A percentile compares a stretch with the other conserved stretches of the same genome.
These are phyloP conservation scores for Rubia tinctorum DNA, from an alignment of 305 asterid genomes.

Conservation along the genomic window DNA sequence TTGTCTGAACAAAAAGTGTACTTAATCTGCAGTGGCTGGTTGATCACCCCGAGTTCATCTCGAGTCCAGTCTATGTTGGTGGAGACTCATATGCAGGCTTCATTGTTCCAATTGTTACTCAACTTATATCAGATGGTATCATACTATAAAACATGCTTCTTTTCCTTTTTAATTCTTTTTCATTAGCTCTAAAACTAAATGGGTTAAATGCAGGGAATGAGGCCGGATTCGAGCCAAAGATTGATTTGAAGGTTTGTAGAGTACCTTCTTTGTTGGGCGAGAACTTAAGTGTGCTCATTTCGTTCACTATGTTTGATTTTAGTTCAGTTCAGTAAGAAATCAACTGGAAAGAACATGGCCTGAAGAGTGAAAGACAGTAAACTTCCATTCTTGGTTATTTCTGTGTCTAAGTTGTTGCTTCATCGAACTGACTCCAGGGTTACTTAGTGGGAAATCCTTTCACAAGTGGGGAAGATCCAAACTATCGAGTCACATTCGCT, in stretches of 20 bases:
- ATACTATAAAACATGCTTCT: not conserved
- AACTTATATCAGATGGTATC: slow-evolving; percentile 17
- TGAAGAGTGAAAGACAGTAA: not conserved
- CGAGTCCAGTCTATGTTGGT: slow-evolving; percentile 14
- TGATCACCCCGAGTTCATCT: slow-evolving; percentile 16
- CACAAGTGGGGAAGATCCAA: not conserved
- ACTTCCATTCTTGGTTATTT: not conserved
- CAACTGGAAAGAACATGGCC: too few relatives aligned
- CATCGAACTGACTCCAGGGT: slow-evolving; percentile 18
- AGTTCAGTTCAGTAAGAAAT: too few relatives aligned
- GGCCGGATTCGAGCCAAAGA: slow-evolving; percentile 12
- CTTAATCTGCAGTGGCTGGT: slow-evolving; percentile 16
- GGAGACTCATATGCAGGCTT: slow-evolving; percentile 26
- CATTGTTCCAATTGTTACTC: slow-evolving; percentile 17
- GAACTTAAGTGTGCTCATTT: too few relatives aligned
- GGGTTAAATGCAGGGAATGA: slow-evolving; percentile 25
- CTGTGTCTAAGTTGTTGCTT: not conserved
- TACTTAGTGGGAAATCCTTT: slow-evolving; percentile 17
- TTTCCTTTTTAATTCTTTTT: not conserved
- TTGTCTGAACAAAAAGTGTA: too few relatives aligned
- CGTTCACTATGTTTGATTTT: too few relatives aligned
- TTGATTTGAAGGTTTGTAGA: slow-evolving; percentile 19
- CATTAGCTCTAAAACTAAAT: too few relatives aligned
- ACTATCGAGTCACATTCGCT: slow-evolving; percentile 11
- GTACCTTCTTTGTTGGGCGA: not conserved